phyloP scores from a whole-genome alignment of 805 yeast species.

The Wickerhamomyces chaumierensis region DNA sequence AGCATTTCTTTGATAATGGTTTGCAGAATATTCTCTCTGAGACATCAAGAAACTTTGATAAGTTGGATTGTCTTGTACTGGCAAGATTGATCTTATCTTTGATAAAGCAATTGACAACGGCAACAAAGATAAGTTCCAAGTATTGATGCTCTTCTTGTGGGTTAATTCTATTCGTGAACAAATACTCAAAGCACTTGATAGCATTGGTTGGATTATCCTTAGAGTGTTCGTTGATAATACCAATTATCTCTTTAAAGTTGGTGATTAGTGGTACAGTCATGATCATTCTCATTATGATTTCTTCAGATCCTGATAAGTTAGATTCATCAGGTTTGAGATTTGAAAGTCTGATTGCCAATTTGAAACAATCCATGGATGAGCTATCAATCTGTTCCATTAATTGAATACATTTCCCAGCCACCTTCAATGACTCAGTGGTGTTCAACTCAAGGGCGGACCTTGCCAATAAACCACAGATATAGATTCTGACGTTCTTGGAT shows the following conservation, averaged over 20 bases:
- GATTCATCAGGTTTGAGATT: slow-evolving; percentile 6
- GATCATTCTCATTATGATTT: slow-evolving; percentile 25
- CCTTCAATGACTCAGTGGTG: slow-evolving; percentile 6
- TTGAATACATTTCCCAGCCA: slow-evolving; percentile 15
- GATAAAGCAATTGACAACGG: slow-evolving; percentile 19
- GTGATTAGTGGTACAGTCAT: slow-evolving; percentile 17
- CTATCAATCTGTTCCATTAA: slow-evolving; percentile 19
- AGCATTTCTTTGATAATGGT: slow-evolving; percentile 18
- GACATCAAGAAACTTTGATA: slow-evolving; percentile 15
- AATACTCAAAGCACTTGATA: slow-evolving; percentile 22
- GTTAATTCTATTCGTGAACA: slow-evolving; percentile 22
- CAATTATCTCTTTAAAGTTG: slow-evolving; percentile 16
- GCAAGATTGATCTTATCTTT: slow-evolving; percentile 17
- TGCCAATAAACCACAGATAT: slow-evolving; percentile 17
- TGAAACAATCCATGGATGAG: slow-evolving; percentile 21
- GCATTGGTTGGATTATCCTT: slow-evolving; percentile 17
- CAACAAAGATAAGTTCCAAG: slow-evolving; percentile 15
- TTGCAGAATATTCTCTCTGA: slow-evolving; percentile 20
- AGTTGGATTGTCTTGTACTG: slow-evolving; percentile 13
- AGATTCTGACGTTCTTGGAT: slow-evolving; percentile 12
- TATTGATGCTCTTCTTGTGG: slow-evolving; percentile 15
- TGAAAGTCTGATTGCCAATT: slow-evolving; percentile 17
- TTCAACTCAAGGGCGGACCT: slow-evolving; percentile 18
- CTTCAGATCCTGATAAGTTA: slow-evolving; percentile 13
- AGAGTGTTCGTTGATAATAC: slow-evolving; percentile 20